These are phyloP conservation scores for Mycena rebaudengoi DNA, from an alignment of 768 basidiomycete species.

Conservation along the genomic window DNA sequence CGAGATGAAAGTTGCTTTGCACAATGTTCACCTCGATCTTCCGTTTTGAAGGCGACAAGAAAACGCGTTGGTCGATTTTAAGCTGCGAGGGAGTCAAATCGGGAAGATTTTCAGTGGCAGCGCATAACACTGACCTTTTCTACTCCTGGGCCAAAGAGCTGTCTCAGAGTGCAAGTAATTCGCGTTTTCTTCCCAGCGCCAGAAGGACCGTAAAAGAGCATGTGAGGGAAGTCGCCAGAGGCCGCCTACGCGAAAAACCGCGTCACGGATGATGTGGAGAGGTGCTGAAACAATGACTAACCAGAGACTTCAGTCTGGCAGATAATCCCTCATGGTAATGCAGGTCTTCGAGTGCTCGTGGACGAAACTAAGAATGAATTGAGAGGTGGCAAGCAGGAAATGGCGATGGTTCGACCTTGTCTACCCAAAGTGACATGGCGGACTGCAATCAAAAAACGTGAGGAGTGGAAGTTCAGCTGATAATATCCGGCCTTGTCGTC, in stretches of 20 bases:
- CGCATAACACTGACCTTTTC: constrained; percentile 75
- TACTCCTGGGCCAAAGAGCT: constrained; percentile 90
- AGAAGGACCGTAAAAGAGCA: constrained; percentile 96
- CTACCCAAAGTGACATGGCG: too few species aligned
- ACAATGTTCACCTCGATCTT: constrained; percentile 97
- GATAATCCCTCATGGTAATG: constrained; percentile 90
- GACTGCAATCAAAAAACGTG: too few species aligned
- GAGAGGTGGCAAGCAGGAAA: too few species aligned
- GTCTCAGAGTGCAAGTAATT: constrained; percentile 86
- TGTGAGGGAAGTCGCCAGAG: constrained; percentile 95
- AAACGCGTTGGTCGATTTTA: constrained; percentile 97
- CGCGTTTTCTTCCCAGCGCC: constrained; percentile 99
- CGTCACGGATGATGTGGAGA: not conserved
- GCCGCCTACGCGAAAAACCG: constrained; percentile 62
- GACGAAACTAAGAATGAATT: too few species aligned
- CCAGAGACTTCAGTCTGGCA: constrained; percentile 79
- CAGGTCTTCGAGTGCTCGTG: constrained; percentile 82
- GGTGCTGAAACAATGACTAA: constrained; percentile 36
- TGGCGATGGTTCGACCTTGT: too few species aligned
- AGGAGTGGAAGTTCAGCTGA: too few species aligned
- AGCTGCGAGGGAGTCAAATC: constrained; percentile 61
- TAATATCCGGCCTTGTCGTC: too few species aligned
- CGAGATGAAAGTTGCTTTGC: constrained; percentile 97
- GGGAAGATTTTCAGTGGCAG: not conserved
- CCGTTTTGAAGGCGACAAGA: constrained; percentile 91